Evolutionary conservation across 176 grass and related monocot species (phyloP).

Genomic region (Rhynchospora tenuis): DNA sequence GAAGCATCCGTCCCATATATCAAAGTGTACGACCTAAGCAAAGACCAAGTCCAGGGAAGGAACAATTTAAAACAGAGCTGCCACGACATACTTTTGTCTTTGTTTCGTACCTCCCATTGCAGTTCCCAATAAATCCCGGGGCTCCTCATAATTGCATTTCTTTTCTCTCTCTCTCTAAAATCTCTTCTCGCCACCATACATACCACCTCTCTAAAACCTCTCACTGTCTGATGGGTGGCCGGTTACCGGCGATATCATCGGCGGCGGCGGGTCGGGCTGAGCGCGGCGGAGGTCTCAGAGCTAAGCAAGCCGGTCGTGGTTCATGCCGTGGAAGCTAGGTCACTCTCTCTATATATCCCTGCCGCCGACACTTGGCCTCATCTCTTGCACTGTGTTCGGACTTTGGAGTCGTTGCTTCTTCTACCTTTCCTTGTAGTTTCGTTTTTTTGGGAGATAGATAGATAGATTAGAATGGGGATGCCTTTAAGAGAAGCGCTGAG

Average conservation of each 20-base stretch:
- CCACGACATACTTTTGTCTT: not conserved
- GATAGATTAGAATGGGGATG: conserved; percentile 32
- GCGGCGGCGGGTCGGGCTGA: conserved; percentile 44
- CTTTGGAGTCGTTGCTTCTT: not conserved
- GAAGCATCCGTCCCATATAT: no score
- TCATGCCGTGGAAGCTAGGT: conserved; percentile 91
- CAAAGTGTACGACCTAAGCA: not conserved
- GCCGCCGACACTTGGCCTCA: not conserved
- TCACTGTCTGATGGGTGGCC: conserved; percentile 50
- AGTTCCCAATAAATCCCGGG: conserved; percentile 14
- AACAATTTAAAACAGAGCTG: not conserved
- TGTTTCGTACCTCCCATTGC: conserved; percentile 11
- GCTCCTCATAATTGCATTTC: not conserved
- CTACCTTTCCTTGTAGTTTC: not conserved
- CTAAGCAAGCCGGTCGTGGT: conserved; percentile 77
- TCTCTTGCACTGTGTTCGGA: not conserved
- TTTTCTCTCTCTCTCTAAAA: conserved; percentile 12
- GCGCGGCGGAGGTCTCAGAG: conserved; percentile 38
- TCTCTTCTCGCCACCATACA: not conserved
- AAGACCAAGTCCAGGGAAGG: not conserved
- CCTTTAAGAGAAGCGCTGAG: conserved; percentile 64
- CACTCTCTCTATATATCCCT: not conserved
- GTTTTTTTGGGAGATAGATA: not conserved
- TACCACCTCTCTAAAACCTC: not conserved
- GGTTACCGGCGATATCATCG: conserved; percentile 42